Evolutionary conservation across 306 rosid species (phyloP).

Genomic region (Prunus campanulata): DNA sequence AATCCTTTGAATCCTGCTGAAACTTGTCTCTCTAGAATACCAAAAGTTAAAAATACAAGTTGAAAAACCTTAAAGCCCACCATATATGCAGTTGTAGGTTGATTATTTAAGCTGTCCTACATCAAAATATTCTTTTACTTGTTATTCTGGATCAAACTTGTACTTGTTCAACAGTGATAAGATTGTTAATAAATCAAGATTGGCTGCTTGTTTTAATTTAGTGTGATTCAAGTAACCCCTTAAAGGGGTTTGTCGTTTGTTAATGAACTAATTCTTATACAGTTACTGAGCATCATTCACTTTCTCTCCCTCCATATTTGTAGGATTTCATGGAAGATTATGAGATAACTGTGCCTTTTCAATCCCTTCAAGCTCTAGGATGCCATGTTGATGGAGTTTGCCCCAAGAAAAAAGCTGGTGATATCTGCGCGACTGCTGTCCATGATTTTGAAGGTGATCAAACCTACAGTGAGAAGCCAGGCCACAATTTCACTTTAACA

Average conservation of each 20-base stretch:
- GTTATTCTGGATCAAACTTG: neutral
- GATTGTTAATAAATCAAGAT: neutral
- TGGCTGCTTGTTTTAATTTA: neutral
- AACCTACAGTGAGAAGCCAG: constrained; percentile 78
- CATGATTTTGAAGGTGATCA: constrained; percentile 97
- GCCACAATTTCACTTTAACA: constrained; percentile 60
- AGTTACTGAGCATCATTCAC: neutral
- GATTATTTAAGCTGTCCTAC: neutral
- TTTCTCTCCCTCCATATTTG: neutral
- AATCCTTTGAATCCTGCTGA: neutral
- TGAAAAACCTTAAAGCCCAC: neutral
- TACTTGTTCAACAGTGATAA: neutral
- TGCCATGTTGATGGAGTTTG: constrained; percentile 83
- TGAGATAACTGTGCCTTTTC: constrained; percentile 77
- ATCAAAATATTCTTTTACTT: neutral
- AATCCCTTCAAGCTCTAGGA: constrained; percentile 81
- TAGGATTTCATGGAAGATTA: constrained; percentile 95
- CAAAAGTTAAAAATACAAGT: neutral
- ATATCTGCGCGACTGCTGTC: constrained; percentile 69
- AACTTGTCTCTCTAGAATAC: neutral
- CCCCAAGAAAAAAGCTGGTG: constrained; percentile 78
- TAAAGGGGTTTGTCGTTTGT: neutral
- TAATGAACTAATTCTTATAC: neutral
- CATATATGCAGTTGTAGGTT: neutral
- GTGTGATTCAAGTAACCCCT: neutral